phyloP scores from a whole-genome alignment of 768 basidiomycete species.

The Agrocybe chaxingu region DNA sequence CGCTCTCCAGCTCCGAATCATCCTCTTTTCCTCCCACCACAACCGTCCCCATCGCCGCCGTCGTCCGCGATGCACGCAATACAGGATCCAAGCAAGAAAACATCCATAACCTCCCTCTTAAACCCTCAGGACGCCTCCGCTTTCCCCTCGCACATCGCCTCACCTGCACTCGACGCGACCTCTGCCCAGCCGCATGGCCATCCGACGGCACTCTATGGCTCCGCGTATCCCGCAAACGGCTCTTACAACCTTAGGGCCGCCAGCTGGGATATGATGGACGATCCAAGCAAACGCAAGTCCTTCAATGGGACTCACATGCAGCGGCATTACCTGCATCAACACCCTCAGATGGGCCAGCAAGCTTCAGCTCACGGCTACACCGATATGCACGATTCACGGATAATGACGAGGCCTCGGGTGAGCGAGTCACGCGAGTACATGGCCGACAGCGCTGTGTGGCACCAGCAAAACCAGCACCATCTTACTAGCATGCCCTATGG shows the following conservation, averaged over 20 bases:
- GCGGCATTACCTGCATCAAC: constrained; percentile 14
- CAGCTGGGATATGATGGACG: constrained; percentile 40
- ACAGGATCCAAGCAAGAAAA: constrained; percentile 37
- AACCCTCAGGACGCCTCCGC: constrained; percentile 35
- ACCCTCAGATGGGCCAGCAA: constrained; percentile 5
- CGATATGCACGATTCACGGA: constrained; percentile 20
- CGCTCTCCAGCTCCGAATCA: constrained; percentile 13
- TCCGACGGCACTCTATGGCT: constrained; percentile 16
- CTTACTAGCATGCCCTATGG: constrained; percentile 36
- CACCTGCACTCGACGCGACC: constrained; percentile 17
- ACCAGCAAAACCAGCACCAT: constrained; percentile 22
- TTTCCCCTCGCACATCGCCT: constrained; percentile 16
- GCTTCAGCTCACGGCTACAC: constrained; percentile 8
- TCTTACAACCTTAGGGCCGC: constrained; percentile 61
- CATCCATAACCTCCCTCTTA: constrained; percentile 38
- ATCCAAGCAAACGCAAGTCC: constrained; percentile 32
- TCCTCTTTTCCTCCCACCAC: constrained; percentile 2
- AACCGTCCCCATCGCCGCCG: constrained; percentile 1
- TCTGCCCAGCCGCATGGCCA: constrained; percentile 22
- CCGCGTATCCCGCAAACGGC: constrained; percentile 21
- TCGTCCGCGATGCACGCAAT: constrained; percentile 25
- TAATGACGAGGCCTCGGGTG: constrained; percentile 26
- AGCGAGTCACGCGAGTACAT: constrained; percentile 27
- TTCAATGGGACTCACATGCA: constrained; percentile 26
- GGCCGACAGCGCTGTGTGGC: constrained; percentile 27